Base-by-base conservation (phyloP, 495 filamentous ascomycete species). In the Filosporella fistucella region DNA sequence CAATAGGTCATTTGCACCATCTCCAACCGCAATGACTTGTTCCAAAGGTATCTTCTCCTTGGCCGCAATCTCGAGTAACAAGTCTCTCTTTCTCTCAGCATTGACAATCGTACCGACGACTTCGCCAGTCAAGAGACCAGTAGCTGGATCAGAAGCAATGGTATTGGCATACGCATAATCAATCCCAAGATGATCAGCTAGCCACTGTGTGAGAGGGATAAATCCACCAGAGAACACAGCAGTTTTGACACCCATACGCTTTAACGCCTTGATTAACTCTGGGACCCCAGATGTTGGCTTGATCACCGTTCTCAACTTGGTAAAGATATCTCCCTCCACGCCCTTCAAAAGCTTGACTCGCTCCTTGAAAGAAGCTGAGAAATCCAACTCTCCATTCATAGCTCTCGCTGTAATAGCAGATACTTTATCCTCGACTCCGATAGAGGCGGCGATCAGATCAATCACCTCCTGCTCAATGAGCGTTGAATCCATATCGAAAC, bases 401-500 rank as follows among this genome's bases (percentile, higher is more conserved):
- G 93, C 91, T 14, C 88, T 82, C 37, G 81, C 82, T 3, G 93
- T 98, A 61, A 98, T 96, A 51, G 81, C 81, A 17, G 71, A 67
- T 1, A 78, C 65, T 36, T 69, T 60, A 11, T 61, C 67, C 24
- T 66, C 84, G 10, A 91, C 76, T 35, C 86, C 86, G 42, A 93
- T 80, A 24, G 82, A 81, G 26, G 81, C 79, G 17, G 93, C 93
- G 45, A 98, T 84, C 58, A 96, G 82, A 57, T 98, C 93, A 58
- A 98, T 95, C 18, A 95, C 88, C 69, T 98, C 93, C 60, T 98
- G 89, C 47, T 91, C 80, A 55, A 98, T 96, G 46, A 98, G 74
- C 0, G 93, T 98, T 50, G 84, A 89, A 65, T 98, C 93, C 93
- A 98, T 98, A 61, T 98, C 93, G 56, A 98, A 98, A 21, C 95